Evolutionary conservation across 768 basidiomycete species (phyloP), one percentile per base, ranked within the genome.

Genomic region (Infundibulicybe gibba): DNA sequence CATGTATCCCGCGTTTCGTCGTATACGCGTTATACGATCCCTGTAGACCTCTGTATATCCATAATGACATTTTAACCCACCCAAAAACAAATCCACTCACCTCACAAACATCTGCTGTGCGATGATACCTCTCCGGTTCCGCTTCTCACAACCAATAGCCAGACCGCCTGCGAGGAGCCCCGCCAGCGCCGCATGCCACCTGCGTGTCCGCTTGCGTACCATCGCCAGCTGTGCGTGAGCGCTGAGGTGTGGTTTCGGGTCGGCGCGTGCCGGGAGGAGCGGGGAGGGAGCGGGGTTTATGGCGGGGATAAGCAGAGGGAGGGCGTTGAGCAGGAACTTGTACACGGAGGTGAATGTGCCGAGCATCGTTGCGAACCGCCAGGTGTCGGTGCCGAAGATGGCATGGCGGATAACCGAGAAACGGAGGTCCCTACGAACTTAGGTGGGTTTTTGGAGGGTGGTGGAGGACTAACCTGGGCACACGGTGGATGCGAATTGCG

Each of bases 81-180:
- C 12, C 33, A 2, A 9, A 20, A 6, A 6, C 11, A 5, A 48
- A n/a, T 11, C 42, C 21, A 68, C 82, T 42, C 47, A 83, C 90
- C 92, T 80, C 43, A 95, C 92, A 66, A 95, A 90, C 55, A 94
- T 60, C 64, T 94, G 93, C 56, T 94, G 91, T 0, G 87, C 87
- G 51, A 94, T 87, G 14, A 78, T 76, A 13, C 72, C 65, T 47
- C 89, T 70, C 32, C 87, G 64, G 2, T 75, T 74, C 50, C 68
- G 72, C 60, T 80, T 90, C 69, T 94, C 92, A 61, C 85, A 90
- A 60, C 85, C 71, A 37, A 95, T 80, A 2, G 84, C 83, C 2
- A 87, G 48, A 2, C 79, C 81, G 12, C 90, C 90, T 0, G 88
- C 83, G 16, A 90, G 52, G 0, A 83, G 77, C 8, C 92, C 92